Conservation (phyloP, 2,329 filamentous ascomycete genomes). For the Monilinia fructicola region DNA sequence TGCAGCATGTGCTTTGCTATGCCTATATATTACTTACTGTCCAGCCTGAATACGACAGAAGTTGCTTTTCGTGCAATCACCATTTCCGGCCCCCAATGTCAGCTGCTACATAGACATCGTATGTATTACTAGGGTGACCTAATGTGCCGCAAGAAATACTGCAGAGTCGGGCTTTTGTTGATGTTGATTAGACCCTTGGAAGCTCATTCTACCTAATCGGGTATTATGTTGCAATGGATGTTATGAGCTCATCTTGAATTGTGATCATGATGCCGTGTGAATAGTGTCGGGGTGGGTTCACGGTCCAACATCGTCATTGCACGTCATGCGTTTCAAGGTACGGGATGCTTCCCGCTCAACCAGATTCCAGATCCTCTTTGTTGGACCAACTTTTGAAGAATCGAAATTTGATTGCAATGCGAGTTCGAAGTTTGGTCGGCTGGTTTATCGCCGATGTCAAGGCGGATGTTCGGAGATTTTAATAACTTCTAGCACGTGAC, state of each 20-base stretch:
- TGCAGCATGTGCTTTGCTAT: background rate
- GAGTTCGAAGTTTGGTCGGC: background rate
- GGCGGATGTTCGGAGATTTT: background rate
- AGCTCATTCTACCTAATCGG: background rate
- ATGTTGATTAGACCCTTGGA: background rate
- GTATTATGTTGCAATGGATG: background rate
- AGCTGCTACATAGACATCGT: background rate
- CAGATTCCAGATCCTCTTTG: background rate
- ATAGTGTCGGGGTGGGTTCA: background rate
- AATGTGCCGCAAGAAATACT: background rate
- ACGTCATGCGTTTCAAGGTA: background rate
- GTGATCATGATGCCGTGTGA: background rate
- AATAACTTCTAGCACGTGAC: no score
- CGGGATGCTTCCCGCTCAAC: background rate
- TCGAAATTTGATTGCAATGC: background rate
- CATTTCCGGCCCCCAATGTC: background rate
- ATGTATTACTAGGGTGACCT: background rate
- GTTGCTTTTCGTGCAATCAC: slow-evolving; percentile 1
- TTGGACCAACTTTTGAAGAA: background rate
- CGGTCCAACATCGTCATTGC: background rate
- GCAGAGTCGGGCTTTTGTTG: background rate
- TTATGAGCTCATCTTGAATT: background rate
- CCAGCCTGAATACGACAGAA: background rate
- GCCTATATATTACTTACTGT: background rate
- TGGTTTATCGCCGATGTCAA: background rate